Evolutionary conservation across 495 filamentous ascomycete species (phyloP).

Genomic region (Symbiotaphrina buchneri): DNA sequence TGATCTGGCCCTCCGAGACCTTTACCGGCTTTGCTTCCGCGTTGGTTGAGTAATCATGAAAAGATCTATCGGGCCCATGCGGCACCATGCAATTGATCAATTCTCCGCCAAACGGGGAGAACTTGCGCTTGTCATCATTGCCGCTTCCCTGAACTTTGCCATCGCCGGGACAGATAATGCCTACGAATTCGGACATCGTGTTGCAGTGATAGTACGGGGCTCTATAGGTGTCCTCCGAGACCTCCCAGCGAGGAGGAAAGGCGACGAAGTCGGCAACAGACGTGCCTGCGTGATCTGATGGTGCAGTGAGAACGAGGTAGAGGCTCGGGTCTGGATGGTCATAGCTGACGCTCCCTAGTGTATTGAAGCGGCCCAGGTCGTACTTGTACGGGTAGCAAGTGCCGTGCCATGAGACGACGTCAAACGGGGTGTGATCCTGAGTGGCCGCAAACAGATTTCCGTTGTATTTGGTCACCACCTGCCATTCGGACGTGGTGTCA

Average conservation of each 20-base stretch:
- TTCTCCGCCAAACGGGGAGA: slow-evolving; percentile 37
- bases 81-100: slow-evolving; percentile 42
- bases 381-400: slow-evolving; percentile 74
- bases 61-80: slow-evolving; percentile 33
- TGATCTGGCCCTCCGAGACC: slow-evolving; percentile 33
- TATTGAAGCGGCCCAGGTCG: slow-evolving; percentile 62
- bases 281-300: slow-evolving; percentile 39
- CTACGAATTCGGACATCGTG: slow-evolving; percentile 73
- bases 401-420: slow-evolving; percentile 70
- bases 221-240: slow-evolving; percentile 55
- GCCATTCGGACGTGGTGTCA: slow-evolving; percentile 24
- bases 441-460: slow-evolving; percentile 52
- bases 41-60: slow-evolving; percentile 34
- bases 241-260: slow-evolving; percentile 66
- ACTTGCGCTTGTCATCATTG: too few relatives aligned
- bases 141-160: slow-evolving; percentile 44
- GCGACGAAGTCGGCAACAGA: slow-evolving; percentile 67
- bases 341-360: slow-evolving; percentile 46
- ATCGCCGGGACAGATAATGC: slow-evolving; percentile 45
- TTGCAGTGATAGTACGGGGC: slow-evolving; percentile 70
- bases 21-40: slow-evolving; percentile 32
- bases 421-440: slow-evolving; percentile 57
- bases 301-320: slow-evolving; percentile 60
- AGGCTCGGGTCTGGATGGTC: slow-evolving; percentile 74
- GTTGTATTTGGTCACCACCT: slow-evolving; percentile 55